These are phyloP conservation scores for Solanum pinnatisectum DNA, from an alignment of 257 asterid genomes.

Conservation along the genomic window DNA sequence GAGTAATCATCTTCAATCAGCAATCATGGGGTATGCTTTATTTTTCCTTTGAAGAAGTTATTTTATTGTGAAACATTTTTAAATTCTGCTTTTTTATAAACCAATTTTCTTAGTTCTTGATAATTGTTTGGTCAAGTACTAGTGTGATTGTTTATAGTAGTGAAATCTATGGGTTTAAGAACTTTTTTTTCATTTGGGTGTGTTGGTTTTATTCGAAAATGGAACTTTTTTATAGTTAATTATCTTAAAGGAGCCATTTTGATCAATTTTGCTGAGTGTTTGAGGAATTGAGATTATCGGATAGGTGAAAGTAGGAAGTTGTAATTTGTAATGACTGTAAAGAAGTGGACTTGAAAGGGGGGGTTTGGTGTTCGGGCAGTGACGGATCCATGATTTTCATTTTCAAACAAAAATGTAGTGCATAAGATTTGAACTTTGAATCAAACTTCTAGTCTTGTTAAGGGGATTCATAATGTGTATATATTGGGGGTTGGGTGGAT, in stretches of 20 bases:
- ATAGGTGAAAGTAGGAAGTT: neutral
- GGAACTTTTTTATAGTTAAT: neutral
- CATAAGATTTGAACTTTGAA: neutral
- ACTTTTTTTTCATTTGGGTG: neutral
- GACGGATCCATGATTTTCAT: neutral
- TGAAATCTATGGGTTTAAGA: neutral
- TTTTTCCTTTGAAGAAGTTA: neutral
- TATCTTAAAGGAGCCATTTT: neutral
- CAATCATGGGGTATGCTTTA: conserved; percentile 46
- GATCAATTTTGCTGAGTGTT: neutral
- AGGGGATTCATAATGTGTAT: neutral
- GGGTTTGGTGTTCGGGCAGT: neutral
- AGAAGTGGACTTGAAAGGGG: neutral
- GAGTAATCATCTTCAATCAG: conserved; percentile 7
- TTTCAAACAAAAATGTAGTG: neutral
- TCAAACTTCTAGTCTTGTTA: neutral
- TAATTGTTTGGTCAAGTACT: neutral
- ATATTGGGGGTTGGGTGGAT: neutral
- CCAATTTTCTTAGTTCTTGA: neutral
- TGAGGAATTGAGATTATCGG: neutral
- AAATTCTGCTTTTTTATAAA: neutral
- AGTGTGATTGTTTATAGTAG: neutral
- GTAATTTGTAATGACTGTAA: neutral
- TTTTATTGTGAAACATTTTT: neutral
- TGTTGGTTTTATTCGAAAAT: neutral